These are phyloP conservation scores for Pulveroboletus sp. DNA, from an alignment of 768 basidiomycete species.

Conservation along the genomic window DNA sequence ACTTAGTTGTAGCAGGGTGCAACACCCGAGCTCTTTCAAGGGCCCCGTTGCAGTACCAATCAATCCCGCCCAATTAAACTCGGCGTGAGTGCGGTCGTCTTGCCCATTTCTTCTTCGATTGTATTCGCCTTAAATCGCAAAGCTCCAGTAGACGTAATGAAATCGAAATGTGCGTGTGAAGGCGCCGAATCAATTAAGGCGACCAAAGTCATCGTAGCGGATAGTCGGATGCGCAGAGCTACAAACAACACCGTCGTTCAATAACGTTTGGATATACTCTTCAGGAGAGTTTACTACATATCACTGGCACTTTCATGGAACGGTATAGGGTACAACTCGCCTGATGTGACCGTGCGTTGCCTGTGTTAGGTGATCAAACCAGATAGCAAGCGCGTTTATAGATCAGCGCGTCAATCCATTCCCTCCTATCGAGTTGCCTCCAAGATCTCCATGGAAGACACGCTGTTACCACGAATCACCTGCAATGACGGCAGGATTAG, in stretches of 20 bases:
- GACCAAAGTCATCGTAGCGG: neutral
- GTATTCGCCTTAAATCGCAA: neutral
- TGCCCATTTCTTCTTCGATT: neutral
- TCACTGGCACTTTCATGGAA: neutral
- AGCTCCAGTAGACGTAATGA: neutral
- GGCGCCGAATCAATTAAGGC: neutral
- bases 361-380: conserved; percentile 1
- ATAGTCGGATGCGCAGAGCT: neutral
- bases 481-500: conserved; percentile 30
- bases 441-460: conserved; percentile 90
- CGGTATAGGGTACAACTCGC: neutral
- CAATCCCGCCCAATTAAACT: too few relatives aligned
- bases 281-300: neutral
- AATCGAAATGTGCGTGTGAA: neutral
- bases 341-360: conserved; percentile 1
- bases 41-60: too few relatives aligned
- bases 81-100: too few relatives aligned
- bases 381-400: conserved; percentile 3
- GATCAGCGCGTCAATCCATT: neutral
- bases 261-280: neutral
- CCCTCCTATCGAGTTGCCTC: conserved; percentile 48
- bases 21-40: too few relatives aligned
- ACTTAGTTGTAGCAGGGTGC: too few relatives aligned
- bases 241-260: neutral
- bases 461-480: conserved; percentile 96